A percentile compares a stretch with the other conserved stretches of the same genome.
Evolutionary conservation across 139 green algal genomes (phyloP).

Genomic region (Micractinium sp.): DNA sequence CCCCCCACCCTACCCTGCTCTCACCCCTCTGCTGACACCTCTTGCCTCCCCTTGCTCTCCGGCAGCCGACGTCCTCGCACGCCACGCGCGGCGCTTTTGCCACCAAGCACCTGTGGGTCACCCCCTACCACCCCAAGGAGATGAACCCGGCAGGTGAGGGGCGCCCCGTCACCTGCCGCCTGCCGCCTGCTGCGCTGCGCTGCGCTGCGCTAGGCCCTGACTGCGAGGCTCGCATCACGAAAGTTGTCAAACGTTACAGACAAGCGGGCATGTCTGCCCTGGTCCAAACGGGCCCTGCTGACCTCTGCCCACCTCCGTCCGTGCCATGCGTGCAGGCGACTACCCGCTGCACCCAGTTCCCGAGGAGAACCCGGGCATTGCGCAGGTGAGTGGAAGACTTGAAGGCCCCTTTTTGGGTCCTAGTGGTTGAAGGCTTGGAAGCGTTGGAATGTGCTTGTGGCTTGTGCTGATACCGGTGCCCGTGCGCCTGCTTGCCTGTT

Average conservation of each 20-base stretch:
- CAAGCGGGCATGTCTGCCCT: too few relatives aligned
- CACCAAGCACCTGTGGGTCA: constrained; percentile 82
- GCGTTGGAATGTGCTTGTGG: too few relatives aligned
- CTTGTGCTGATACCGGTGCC: too few relatives aligned
- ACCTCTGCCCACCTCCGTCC: not conserved
- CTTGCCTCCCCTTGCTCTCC: not conserved
- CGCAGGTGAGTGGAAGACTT: constrained; percentile 52
- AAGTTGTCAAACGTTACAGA: too few relatives aligned
- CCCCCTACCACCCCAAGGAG: constrained; percentile 72
- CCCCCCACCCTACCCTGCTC: not conserved
- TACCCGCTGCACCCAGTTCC: constrained; percentile 72
- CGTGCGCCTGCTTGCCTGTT: not conserved
- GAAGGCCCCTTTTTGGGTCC: too few relatives aligned
- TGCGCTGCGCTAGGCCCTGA: too few relatives aligned
- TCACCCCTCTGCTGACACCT: constrained; percentile 13
- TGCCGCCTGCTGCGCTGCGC: too few relatives aligned
- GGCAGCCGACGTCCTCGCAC: constrained; percentile 53
- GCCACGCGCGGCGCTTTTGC: constrained; percentile 74
- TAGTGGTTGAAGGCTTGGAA: too few relatives aligned
- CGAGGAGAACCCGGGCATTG: constrained; percentile 58
- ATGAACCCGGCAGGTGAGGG: constrained; percentile 60
- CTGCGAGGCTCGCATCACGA: too few relatives aligned
- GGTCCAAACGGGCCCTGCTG: too few relatives aligned
- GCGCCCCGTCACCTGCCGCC: too few relatives aligned
- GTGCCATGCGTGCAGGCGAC: constrained; percentile 50